These are phyloP conservation scores for Leccinum fibrillosum DNA, from an alignment of 768 basidiomycete genomes.

Conservation along the genomic window DNA sequence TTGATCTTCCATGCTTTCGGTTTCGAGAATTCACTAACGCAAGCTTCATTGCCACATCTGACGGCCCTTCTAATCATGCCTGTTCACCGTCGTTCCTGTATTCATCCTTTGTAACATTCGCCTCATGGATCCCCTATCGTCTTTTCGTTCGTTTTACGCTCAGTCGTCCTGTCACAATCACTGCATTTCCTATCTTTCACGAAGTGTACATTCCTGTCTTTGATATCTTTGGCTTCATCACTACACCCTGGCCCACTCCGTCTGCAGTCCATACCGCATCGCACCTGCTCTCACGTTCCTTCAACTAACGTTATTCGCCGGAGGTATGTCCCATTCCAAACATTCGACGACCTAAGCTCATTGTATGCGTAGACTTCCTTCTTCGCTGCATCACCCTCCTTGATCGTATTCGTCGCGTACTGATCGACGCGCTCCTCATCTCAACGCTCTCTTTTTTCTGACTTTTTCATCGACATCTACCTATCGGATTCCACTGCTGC, in stretches of 20 bases:
- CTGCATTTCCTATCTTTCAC: not conserved
- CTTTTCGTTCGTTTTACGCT: slow-evolving; percentile 7
- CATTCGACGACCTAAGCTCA: not conserved
- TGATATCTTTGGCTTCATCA: not conserved
- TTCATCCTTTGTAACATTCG: not conserved
- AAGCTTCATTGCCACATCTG: not conserved
- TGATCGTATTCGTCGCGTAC: slow-evolving; percentile 1
- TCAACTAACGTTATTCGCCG: slow-evolving; percentile 9
- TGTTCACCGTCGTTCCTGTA: slow-evolving; percentile 5
- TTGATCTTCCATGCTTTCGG: not conserved
- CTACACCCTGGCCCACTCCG: not conserved
- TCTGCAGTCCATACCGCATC: not conserved
- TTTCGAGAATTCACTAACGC: not conserved
- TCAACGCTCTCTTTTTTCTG: slow-evolving; percentile 4
- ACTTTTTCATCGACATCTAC: not conserved
- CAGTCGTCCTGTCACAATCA: not conserved
- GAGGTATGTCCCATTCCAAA: slow-evolving; percentile 12
- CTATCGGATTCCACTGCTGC: not conserved
- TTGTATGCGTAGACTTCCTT: not conserved
- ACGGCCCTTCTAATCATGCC: not conserved
- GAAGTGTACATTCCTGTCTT: not conserved
- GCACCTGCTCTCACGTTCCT: slow-evolving; percentile 1
- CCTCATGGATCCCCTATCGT: not conserved
- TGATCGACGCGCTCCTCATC: not conserved
- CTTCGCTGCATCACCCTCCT: slow-evolving; percentile 2